A percentile compares a stretch with the other conserved stretches of the same genome.
phyloP scores from a whole-genome alignment of 2,329 filamentous ascomycete species.

The Verticillium tricorpus region DNA sequence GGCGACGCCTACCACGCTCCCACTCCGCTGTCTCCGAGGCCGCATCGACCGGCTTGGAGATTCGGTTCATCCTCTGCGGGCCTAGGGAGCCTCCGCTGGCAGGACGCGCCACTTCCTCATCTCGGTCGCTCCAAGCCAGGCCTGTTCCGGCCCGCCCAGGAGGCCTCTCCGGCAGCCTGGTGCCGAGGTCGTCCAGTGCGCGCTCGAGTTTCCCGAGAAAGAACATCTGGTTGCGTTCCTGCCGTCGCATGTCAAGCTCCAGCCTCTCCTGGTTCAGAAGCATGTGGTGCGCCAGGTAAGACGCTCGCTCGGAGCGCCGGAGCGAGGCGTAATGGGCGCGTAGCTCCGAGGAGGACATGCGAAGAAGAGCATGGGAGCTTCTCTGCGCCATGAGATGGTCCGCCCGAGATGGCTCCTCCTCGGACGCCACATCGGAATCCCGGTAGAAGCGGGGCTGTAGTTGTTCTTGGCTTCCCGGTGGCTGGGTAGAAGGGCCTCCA shows the following conservation, averaged over 20 bases:
- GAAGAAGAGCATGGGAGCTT: background rate
- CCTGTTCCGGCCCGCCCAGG: background rate
- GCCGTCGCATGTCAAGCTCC: constrained; percentile 11
- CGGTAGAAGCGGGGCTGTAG: background rate
- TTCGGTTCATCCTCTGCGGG: background rate
- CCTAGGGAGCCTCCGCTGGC: background rate
- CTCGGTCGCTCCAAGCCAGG: background rate
- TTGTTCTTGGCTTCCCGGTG: background rate
- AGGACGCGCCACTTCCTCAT: background rate
- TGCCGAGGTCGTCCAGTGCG: background rate
- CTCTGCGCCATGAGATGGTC: background rate
- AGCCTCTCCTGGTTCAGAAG: constrained; percentile 12
- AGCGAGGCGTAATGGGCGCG: constrained; percentile 11
- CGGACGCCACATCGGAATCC: background rate
- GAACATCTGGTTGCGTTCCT: constrained; percentile 11
- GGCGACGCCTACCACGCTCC: background rate
- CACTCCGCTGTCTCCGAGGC: background rate
- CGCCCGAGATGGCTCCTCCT: background rate
- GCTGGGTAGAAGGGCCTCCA: background rate
- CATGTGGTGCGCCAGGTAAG: constrained; percentile 13
- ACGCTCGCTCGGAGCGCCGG: constrained; percentile 3
- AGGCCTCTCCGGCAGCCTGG: background rate
- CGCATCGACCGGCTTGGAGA: background rate
- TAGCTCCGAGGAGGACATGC: constrained; percentile 7
- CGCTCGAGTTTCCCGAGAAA: constrained; percentile 11